phyloP scores from a whole-genome alignment of 2,329 filamentous ascomycete species.

The Fusarium pininemorale region DNA sequence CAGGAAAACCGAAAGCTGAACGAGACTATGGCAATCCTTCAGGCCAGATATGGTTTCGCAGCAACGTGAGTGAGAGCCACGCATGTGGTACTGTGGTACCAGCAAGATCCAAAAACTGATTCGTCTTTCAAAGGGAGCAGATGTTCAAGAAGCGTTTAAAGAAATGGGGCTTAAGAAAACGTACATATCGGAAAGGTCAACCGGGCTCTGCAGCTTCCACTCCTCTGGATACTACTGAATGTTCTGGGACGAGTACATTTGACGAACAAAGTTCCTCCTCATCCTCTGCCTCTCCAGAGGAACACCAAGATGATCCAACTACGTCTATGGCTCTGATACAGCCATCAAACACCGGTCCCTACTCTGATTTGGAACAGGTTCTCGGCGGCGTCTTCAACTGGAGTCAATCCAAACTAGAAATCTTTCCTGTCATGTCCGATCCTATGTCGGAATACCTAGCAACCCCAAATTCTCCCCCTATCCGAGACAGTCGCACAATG shows the following conservation, averaged over 20 bases:
- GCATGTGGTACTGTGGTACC: background rate
- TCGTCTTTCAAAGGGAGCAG: slow-evolving; percentile 44
- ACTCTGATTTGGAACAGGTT: slow-evolving; percentile 45
- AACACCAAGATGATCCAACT: slow-evolving; percentile 15
- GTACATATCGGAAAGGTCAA: slow-evolving; percentile 46
- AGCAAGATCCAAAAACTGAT: slow-evolving; percentile 21
- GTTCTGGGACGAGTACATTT: slow-evolving; percentile 13
- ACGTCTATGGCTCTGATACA: slow-evolving; percentile 34
- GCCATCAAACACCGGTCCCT: slow-evolving; percentile 39
- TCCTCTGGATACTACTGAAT: slow-evolving; percentile 23
- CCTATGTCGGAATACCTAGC: slow-evolving; percentile 51
- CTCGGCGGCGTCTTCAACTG: slow-evolving; percentile 49
- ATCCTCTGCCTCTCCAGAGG: slow-evolving; percentile 24
- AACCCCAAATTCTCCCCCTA: slow-evolving; percentile 47
- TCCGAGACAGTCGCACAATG: slow-evolving; percentile 52
- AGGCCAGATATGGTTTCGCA: slow-evolving; percentile 48
- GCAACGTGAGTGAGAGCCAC: slow-evolving; percentile 47
- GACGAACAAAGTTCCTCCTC: slow-evolving; percentile 27
- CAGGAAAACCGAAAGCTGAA: slow-evolving; percentile 48
- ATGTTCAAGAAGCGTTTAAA: slow-evolving; percentile 53
- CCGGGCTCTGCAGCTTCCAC: slow-evolving; percentile 34
- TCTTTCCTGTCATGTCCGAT: slow-evolving; percentile 39
- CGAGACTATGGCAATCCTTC: slow-evolving; percentile 50
- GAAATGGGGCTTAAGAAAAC: slow-evolving; percentile 52
- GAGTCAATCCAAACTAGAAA: slow-evolving; percentile 49